These are phyloP conservation scores for Cryptococcus sp. DNA, from an alignment of 1,284 basidiomycete genomes.

Conservation along the genomic window DNA sequence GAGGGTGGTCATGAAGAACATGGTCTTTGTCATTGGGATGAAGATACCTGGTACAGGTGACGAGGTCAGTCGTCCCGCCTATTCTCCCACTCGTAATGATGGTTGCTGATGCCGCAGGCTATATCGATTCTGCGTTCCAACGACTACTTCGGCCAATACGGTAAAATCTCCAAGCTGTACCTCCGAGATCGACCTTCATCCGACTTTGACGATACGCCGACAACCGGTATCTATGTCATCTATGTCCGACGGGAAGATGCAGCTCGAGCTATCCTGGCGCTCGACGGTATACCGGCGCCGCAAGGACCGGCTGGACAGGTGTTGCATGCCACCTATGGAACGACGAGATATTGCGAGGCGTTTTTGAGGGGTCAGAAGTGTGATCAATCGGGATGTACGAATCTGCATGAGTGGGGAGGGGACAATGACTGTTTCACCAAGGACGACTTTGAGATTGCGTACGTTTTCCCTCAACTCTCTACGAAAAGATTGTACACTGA, in stretches of 20 bases:
- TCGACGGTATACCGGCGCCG: constrained; percentile 84
- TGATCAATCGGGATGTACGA: constrained; percentile 69
- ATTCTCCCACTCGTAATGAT: background rate
- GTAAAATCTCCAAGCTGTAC: constrained; percentile 93
- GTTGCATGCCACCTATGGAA: constrained; percentile 91
- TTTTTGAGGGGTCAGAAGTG: constrained; percentile 82
- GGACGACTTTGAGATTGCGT: constrained; percentile 84
- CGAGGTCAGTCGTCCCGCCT: constrained; percentile 75
- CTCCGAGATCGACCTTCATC: constrained; percentile 73
- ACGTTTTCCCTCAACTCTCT: constrained; percentile 38
- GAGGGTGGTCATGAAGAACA: constrained; percentile 91
- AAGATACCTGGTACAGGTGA: constrained; percentile 64
- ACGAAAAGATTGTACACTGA: constrained; percentile 6
- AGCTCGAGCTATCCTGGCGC: constrained; percentile 81
- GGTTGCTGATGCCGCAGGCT: constrained; percentile 53
- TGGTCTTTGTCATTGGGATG: constrained; percentile 94
- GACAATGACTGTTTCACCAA: constrained; percentile 95
- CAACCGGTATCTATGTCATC: constrained; percentile 89
- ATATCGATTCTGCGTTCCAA: constrained; percentile 89
- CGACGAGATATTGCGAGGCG: constrained; percentile 96
- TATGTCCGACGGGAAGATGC: constrained; percentile 95
- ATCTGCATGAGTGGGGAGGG: constrained; percentile 95
- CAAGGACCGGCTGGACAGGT: constrained; percentile 65
- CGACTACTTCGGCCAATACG: constrained; percentile 98
- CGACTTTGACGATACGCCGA: constrained; percentile 42